Evolutionary conservation across 768 basidiomycete species (phyloP).

Genomic region (Trametes coccinea): DNA sequence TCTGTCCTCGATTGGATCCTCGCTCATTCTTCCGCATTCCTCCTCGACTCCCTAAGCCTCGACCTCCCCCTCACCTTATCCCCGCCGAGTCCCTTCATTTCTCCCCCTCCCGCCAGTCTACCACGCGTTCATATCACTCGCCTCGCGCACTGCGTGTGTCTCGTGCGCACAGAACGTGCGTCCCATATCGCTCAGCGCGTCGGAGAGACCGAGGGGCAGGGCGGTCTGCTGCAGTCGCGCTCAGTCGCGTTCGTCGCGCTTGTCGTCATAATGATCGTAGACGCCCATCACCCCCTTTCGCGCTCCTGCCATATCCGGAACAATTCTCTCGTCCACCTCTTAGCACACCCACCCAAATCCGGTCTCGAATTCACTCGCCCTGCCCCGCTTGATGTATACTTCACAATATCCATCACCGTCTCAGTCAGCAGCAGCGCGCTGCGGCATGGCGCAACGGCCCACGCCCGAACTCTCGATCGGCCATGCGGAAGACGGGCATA

Average conservation of each 20-base stretch:
- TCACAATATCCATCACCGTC: background rate
- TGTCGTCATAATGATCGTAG: conserved; percentile 4
- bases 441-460: background rate
- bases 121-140: background rate
- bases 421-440: background rate
- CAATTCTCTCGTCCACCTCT: conserved; percentile 17
- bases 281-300: background rate
- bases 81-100: background rate
- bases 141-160: background rate
- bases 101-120: background rate
- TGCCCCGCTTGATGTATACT: background rate
- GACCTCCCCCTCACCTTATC: background rate
- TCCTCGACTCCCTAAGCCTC: conserved; percentile 2
- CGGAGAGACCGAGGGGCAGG: background rate
- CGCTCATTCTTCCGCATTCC: conserved; percentile 10
- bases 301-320: conserved; percentile 10
- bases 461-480: too few species aligned
- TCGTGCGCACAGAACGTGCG: too few species aligned
- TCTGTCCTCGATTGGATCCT: conserved; percentile 15
- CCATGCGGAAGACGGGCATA: too few species aligned
- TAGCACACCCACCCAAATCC: conserved; percentile 2
- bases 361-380: conserved; percentile 4
- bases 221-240: background rate
- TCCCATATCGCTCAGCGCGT: too few species aligned
- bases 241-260: background rate